These are phyloP conservation scores for Termitomyces sp. DNA, from an alignment of 768 basidiomycete species.

Conservation along the genomic window DNA sequence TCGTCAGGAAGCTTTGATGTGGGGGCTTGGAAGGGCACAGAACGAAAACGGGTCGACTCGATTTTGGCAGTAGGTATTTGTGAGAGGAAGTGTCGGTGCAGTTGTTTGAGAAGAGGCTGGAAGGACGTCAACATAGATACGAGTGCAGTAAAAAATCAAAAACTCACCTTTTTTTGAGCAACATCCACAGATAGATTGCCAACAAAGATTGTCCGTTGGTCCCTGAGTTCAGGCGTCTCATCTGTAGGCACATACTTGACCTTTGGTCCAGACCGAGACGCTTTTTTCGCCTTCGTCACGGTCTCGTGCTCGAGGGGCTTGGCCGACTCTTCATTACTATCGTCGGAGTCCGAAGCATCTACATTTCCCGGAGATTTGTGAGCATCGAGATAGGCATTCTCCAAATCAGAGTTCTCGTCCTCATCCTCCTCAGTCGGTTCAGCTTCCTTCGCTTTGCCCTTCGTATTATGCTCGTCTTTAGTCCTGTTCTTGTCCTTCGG, in stretches of 20 bases:
- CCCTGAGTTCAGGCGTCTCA: constrained; percentile 71
- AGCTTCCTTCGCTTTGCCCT: constrained; percentile 16
- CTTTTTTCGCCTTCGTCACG: constrained; percentile 34
- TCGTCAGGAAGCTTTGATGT: constrained; percentile 57
- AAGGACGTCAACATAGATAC: constrained; percentile 2
- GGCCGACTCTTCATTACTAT: background rate
- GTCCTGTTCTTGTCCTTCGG: constrained; percentile 18
- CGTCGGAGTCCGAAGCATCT: constrained; percentile 9
- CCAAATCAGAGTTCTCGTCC: constrained; percentile 31
- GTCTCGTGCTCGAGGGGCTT: constrained; percentile 56
- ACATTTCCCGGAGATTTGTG: constrained; percentile 12
- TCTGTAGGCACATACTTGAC: constrained; percentile 55
- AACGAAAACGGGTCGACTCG: constrained; percentile 92
- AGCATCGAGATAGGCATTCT: constrained; percentile 25
- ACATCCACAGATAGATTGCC: constrained; percentile 83
- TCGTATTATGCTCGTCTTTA: constrained; percentile 12
- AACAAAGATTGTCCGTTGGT: constrained; percentile 86
- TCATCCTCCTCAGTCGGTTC: constrained; percentile 22
- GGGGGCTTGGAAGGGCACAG: constrained; percentile 84
- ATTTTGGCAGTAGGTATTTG: constrained; percentile 75
- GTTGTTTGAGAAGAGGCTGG: constrained; percentile 71
- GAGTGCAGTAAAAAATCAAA: background rate
- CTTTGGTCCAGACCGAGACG: constrained; percentile 20
- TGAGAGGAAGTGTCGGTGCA: constrained; percentile 74
- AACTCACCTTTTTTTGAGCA: constrained; percentile 69